These are phyloP conservation scores for Picea abies DNA, from an alignment of 83 land plant genomes.

Conservation along the genomic window DNA sequence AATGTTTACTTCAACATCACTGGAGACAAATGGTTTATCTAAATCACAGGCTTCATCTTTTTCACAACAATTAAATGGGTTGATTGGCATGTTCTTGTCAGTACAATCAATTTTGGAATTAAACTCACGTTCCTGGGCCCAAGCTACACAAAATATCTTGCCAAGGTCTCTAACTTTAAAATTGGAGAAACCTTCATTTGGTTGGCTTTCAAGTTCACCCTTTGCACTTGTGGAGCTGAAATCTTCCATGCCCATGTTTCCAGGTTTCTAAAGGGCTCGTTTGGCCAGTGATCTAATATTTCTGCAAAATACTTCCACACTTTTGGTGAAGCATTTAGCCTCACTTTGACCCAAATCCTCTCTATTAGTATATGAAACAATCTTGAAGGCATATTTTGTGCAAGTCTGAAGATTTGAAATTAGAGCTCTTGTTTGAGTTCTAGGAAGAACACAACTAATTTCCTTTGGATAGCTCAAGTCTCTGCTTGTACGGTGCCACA, in stretches of 20 bases:
- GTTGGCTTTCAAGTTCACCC: no score
- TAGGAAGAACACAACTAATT: conserved; percentile 41
- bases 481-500: conserved; percentile 65
- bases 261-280: no score
- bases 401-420: conserved; percentile 71
- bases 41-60: conserved; percentile 16
- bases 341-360: conserved; percentile 48
- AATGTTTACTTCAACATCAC: conserved; percentile 40
- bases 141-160: no score
- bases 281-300: no score
- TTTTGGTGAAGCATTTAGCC: conserved; percentile 63
- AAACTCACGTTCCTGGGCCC: no score
- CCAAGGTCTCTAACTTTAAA: no score
- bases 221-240: no score
- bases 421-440: conserved; percentile 46
- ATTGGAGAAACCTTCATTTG: no score
- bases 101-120: background rate
- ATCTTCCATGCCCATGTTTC: no score
- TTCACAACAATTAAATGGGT: conserved; percentile 25
- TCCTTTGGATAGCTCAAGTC: conserved; percentile 35
- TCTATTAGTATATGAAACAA: conserved; percentile 56
- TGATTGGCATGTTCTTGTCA: conserved; percentile 19
- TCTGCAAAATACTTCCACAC: conserved; percentile 42
- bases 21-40: conserved; percentile 25
- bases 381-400: conserved; percentile 63